Conservation (phyloP, 2,329 filamentous ascomycete genomes). For the Xylaria sp. region DNA sequence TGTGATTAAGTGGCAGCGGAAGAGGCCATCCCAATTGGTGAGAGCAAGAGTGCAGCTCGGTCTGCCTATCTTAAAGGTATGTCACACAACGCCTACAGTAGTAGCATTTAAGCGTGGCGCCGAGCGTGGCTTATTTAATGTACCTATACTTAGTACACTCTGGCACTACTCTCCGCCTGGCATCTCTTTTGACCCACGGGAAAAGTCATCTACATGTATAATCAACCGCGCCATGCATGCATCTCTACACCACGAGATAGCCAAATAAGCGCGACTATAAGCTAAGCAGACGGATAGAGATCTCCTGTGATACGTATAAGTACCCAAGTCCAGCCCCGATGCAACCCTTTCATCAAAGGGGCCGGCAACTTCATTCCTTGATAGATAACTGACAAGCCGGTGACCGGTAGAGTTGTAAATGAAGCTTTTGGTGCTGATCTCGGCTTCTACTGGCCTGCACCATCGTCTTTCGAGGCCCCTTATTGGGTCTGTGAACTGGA, state of each 20-base stretch:
- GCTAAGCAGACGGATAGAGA: slow-evolving; percentile 5
- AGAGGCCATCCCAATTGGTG: background rate
- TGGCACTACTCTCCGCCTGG: background rate
- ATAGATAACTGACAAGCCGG: background rate
- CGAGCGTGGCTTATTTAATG: slow-evolving; percentile 22
- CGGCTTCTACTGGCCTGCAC: background rate
- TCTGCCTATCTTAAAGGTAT: background rate
- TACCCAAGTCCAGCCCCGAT: background rate
- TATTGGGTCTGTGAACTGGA: slow-evolving; percentile 8
- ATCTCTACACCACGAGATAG: slow-evolving; percentile 1
- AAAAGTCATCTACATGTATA: slow-evolving; percentile 3
- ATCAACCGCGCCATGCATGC: background rate
- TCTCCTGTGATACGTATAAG: slow-evolving; percentile 9
- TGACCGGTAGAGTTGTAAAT: slow-evolving; percentile 1
- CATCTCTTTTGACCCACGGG: background rate
- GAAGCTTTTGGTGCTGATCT: slow-evolving; percentile 12
- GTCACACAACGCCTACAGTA: background rate
- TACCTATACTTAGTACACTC: slow-evolving; percentile 14
- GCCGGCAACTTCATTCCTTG: slow-evolving; percentile 4
- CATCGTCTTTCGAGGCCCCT: background rate
- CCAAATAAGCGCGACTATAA: slow-evolving; percentile 2
- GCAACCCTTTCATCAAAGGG: background rate
- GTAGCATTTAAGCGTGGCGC: slow-evolving; percentile 16
- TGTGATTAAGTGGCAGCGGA: background rate
- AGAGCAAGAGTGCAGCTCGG: background rate